phyloP scores from a whole-genome alignment of 75 land plant genomes.

The Pinus albicaulis region DNA sequence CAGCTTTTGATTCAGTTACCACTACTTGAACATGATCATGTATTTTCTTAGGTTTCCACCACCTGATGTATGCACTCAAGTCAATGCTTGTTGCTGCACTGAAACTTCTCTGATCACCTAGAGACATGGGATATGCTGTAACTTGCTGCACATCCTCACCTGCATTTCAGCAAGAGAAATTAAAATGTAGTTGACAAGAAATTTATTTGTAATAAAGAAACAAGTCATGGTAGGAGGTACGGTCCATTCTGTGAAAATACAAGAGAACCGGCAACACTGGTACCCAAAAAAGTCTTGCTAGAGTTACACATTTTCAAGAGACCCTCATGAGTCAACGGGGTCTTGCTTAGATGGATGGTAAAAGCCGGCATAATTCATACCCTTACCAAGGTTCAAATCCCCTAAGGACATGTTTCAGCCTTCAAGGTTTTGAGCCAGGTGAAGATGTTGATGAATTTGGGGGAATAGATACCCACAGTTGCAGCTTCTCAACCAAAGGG shows the following conservation, averaged over 20 bases:
- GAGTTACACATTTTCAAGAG: not conserved
- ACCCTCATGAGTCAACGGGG: no score
- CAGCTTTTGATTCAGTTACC: constrained; percentile 18
- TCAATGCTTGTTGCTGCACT: constrained; percentile 59
- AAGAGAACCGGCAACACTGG: not conserved
- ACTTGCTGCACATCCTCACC: constrained; percentile 35
- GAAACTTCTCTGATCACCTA: constrained; percentile 18
- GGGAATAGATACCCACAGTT: no score
- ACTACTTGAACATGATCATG: constrained; percentile 18
- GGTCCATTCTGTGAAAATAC: not conserved
- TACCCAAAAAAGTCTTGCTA: not conserved
- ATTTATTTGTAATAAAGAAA: not conserved
- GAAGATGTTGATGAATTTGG: no score
- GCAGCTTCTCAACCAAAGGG: no score
- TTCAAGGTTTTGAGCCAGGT: no score
- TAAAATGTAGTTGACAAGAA: not conserved
- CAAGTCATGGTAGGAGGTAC: not conserved
- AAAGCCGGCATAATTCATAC: no score
- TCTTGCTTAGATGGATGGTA: no score
- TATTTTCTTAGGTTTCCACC: constrained; percentile 54
- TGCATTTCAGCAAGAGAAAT: constrained; percentile 11
- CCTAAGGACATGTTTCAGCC: no score
- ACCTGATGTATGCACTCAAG: constrained; percentile 53
- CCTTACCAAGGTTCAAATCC: no score
- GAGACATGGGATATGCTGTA: constrained; percentile 27